Base-by-base conservation (phyloP, 805 yeast species). In the Wickerhamiella parazyma region DNA sequence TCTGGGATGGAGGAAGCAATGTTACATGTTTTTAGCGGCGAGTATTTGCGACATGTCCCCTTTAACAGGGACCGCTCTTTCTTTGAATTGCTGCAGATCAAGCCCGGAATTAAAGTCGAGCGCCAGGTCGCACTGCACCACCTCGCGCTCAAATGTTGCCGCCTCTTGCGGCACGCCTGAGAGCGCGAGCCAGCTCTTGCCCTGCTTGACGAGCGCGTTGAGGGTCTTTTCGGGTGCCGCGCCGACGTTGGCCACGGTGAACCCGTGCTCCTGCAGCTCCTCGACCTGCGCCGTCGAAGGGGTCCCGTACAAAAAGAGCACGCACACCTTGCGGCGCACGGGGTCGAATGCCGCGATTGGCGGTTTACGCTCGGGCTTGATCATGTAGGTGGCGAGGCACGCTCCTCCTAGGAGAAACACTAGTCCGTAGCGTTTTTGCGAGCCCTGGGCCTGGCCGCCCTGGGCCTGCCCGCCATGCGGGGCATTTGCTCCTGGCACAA, bases 341-440 rank as follows among this genome's bases (percentile, higher is more conserved):
- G 50, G 43, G 18, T 53, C 57, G 39, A 52, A 28, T 1, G 55
- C 55, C 0, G 55, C 54, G 1, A 35, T 24, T 6, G 57, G 57
- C 1, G 45, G 40, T 9, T 41, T 51, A 9, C 43, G 21, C 6
- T 19, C 29, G 3, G 57, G 57, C 36, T 51, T 49, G 16, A 48
- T 44, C 17, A 53, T 18, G 35, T 46, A 53, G 39, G 48, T 44
- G 3, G 48, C 57, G 11, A 49, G 25, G 2, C 51, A 50, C 1
- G 52, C 46, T 3, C 55, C 53, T 11, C 53, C 55, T 1, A 53
- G 42, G 3, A 53, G 29, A 28, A 52, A 45, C 14, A 39, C 19
- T 10, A 39, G 33, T 29, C 42, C 42, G 9, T 29, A 21, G 24
- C 26, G 24, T 5, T n/a, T n/a, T n/a, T n/a, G n/a, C n/a, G n/a